A percentile compares a stretch with the other conserved stretches of the same genome.
These are phyloP conservation scores for Clavaria fumosa DNA, from an alignment of 768 basidiomycete genomes.

Conservation along the genomic window DNA sequence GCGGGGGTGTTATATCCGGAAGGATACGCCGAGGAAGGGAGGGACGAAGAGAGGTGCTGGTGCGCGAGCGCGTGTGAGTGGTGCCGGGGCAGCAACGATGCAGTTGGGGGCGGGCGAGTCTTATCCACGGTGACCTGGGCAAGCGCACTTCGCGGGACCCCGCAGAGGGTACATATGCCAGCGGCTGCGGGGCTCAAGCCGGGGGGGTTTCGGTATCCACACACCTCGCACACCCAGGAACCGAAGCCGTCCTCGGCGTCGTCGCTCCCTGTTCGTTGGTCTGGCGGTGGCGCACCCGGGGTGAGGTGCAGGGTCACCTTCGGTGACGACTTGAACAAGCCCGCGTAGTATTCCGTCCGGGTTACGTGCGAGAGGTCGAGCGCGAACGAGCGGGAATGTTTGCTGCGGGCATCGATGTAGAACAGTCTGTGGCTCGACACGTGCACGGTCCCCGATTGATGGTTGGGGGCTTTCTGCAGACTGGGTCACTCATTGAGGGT, in stretches of 20 bases:
- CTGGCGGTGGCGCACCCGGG: slow-evolving; percentile 9
- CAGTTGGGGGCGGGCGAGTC: too few relatives aligned
- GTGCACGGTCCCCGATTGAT: slow-evolving; percentile 60
- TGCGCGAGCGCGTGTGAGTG: slow-evolving; percentile 14
- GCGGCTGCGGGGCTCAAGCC: slow-evolving; percentile 56
- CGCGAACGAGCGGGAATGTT: slow-evolving; percentile 44
- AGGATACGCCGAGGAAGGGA: slow-evolving; percentile 18
- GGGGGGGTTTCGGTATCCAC: slow-evolving; percentile 68
- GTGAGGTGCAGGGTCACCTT: slow-evolving; percentile 73
- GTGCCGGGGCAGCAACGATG: too few relatives aligned
- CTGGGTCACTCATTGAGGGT: slow-evolving; percentile 29
- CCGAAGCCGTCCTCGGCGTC: slow-evolving; percentile 23
- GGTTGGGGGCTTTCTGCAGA: slow-evolving; percentile 62
- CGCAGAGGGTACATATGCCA: slow-evolving; percentile 67
- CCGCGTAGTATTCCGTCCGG: slow-evolving; percentile 79
- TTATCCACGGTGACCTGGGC: slow-evolving; percentile 19
- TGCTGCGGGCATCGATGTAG: slow-evolving; percentile 46
- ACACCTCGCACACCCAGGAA: slow-evolving; percentile 82
- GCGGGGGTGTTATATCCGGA: too few relatives aligned
- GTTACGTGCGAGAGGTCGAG: slow-evolving; percentile 48
- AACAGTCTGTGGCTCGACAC: slow-evolving; percentile 77
- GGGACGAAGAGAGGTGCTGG: slow-evolving; percentile 22
- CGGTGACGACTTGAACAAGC: slow-evolving; percentile 76
- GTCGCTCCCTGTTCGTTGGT: too few relatives aligned
- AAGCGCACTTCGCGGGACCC: slow-evolving; percentile 42